Percentiles rank a stretch among this genome's conserved stretches.
phyloP scores from a whole-genome alignment of 352 stramenopile species.

The Globisporangium radiosum region DNA sequence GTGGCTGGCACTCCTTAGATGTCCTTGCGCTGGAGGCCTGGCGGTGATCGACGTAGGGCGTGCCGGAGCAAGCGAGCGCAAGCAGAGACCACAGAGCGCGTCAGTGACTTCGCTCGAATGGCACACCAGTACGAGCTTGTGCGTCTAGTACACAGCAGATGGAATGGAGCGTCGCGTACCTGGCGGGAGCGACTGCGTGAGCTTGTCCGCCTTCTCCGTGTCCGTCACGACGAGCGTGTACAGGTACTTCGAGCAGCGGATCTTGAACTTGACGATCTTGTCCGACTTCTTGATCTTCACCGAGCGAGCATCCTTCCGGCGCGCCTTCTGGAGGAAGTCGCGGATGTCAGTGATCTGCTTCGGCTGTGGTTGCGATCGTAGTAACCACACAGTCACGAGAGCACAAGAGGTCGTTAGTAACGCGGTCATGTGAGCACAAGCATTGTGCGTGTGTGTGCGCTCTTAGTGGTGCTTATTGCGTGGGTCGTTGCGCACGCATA shows the following conservation, averaged over 20 bases:
- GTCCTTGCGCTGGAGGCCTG: slow-evolving; percentile 90
- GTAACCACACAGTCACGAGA: too few relatives aligned
- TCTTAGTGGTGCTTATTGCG: background rate
- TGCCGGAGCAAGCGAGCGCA: too few relatives aligned
- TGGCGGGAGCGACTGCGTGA: slow-evolving; percentile 98
- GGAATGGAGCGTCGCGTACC: slow-evolving; percentile 41
- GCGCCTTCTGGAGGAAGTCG: slow-evolving; percentile 98
- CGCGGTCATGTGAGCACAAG: too few relatives aligned
- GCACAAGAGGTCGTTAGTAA: too few relatives aligned
- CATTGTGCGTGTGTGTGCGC: background rate
- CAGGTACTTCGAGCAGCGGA: slow-evolving; percentile 98
- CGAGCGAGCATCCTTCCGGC: slow-evolving; percentile 96
- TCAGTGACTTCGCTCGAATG: background rate
- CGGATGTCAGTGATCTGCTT: slow-evolving; percentile 99
- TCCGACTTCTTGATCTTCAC: slow-evolving; percentile 99
- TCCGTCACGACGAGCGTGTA: slow-evolving; percentile 99
- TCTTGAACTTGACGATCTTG: slow-evolving; percentile 99
- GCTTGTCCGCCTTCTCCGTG: slow-evolving; percentile 99
- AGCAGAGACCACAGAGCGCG: too few relatives aligned
- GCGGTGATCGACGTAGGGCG: too few relatives aligned
- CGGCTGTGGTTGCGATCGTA: slow-evolving; percentile 50
- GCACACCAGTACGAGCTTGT: background rate
- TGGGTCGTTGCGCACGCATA: background rate
- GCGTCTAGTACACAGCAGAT: background rate
- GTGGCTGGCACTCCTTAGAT: slow-evolving; percentile 64